Percentiles rank a stretch among this genome's conserved stretches.
Conservation (phyloP, 1,139 yeast species). For the Debaryomyces udenii region DNA sequence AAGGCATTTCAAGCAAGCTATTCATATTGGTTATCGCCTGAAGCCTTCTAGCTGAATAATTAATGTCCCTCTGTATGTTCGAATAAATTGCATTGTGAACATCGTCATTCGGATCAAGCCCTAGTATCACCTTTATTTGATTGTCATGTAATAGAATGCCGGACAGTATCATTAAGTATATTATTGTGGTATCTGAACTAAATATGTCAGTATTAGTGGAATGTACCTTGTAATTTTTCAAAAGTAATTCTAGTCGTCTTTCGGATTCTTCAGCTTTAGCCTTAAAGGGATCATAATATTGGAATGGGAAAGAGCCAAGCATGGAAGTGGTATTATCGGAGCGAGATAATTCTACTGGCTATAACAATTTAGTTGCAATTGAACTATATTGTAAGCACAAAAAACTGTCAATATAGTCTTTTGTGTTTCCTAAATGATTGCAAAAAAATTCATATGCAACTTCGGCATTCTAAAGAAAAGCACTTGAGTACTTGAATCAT, state of each 20-base stretch:
- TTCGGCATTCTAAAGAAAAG: too few species aligned
- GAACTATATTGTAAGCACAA: too few species aligned
- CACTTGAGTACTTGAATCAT: not conserved
- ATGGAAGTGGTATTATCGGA: too few species aligned
- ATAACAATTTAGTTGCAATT: not conserved
- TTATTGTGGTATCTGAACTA: constrained; percentile 18
- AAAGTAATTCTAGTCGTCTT: not conserved
- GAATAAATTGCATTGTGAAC: constrained; percentile 16
- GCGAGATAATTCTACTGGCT: not conserved
- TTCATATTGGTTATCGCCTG: constrained; percentile 10
- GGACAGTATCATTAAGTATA: constrained; percentile 20
- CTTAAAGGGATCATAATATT: constrained; percentile 5
- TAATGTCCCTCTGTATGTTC: constrained; percentile 14
- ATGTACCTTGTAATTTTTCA: constrained; percentile 4
- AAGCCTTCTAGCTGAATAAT: constrained; percentile 16
- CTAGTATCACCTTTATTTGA: constrained; percentile 20
- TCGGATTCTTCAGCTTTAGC: constrained; percentile 4
- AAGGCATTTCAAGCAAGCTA: constrained; percentile 21
- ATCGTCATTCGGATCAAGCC: constrained; percentile 12
- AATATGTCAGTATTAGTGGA: constrained; percentile 5
- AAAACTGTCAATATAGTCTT: too few species aligned
- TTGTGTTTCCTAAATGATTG: constrained; percentile 6
- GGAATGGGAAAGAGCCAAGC: too few species aligned
- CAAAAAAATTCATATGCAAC: constrained; percentile 1
- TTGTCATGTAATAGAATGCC: constrained; percentile 16